A percentile compares a stretch with the other conserved stretches of the same genome.
Conservation (phyloP, 768 basidiomycete genomes). For the Tephrocybe sp. region DNA sequence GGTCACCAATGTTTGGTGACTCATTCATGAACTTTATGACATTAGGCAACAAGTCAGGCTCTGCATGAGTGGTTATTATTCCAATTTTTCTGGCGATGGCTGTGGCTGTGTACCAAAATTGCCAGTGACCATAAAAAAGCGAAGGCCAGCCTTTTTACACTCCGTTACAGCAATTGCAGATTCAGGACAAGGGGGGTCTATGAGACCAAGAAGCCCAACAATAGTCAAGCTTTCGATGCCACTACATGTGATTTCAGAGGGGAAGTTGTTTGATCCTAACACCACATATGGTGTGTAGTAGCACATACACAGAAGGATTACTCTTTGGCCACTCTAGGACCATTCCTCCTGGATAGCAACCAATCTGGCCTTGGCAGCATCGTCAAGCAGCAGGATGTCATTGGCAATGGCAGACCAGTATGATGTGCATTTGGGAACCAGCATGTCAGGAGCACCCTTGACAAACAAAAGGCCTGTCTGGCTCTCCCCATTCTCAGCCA, state of each 20-base stretch:
- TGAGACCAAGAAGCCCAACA: slow-evolving; percentile 52
- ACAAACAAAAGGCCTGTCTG: slow-evolving; percentile 34
- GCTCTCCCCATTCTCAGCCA: slow-evolving; percentile 10
- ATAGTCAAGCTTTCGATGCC: slow-evolving; percentile 41
- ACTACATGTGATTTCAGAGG: slow-evolving; percentile 36
- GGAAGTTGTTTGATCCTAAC: slow-evolving; percentile 16
- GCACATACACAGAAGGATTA: slow-evolving; percentile 46
- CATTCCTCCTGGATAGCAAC: slow-evolving; percentile 34
- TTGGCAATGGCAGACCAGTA: slow-evolving; percentile 7
- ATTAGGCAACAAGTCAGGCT: slow-evolving; percentile 8
- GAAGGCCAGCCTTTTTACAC: slow-evolving; percentile 51
- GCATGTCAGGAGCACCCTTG: slow-evolving; percentile 63
- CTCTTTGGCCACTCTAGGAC: slow-evolving; percentile 51
- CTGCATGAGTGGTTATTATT: slow-evolving; percentile 36
- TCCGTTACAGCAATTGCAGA: slow-evolving; percentile 42
- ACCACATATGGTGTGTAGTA: slow-evolving; percentile 19
- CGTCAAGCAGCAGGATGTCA: slow-evolving; percentile 25
- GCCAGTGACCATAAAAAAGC: slow-evolving; percentile 58
- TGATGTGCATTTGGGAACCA: slow-evolving; percentile 38
- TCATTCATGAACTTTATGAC: slow-evolving; percentile 3
- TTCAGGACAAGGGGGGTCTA: slow-evolving; percentile 54
- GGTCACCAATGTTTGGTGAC: slow-evolving; percentile 25
- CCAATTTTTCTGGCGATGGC: slow-evolving; percentile 47
- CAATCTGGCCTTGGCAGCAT: slow-evolving; percentile 18
- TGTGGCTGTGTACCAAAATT: slow-evolving; percentile 53